A percentile compares a stretch with the other conserved stretches of the same genome.
These are phyloP conservation scores for Beverwykella pulmonaria DNA, from an alignment of 495 filamentous ascomycete genomes.

Conservation along the genomic window DNA sequence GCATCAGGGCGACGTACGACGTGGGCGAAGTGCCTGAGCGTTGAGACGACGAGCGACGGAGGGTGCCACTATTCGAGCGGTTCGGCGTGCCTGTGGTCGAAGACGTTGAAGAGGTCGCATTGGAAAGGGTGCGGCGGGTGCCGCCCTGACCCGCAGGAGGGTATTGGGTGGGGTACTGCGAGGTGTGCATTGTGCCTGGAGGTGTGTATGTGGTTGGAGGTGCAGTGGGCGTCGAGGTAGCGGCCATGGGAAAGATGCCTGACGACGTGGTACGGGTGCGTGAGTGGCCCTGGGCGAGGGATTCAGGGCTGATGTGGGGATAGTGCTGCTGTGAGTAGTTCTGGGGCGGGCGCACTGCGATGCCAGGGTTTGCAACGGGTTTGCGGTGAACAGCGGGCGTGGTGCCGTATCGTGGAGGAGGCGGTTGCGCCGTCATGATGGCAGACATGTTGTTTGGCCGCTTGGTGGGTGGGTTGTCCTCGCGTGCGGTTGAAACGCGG, in stretches of 20 bases:
- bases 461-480: not conserved
- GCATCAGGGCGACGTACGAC: conserved; percentile 89
- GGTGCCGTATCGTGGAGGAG: conserved; percentile 16
- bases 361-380: conserved; percentile 17
- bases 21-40: conserved; percentile 67
- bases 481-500: conserved; percentile 13
- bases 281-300: conserved; percentile 19
- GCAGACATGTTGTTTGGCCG: conserved; percentile 18
- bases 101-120: conserved; percentile 49
- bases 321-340: conserved; percentile 7
- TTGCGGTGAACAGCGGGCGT: conserved; percentile 20
- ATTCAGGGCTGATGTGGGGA: conserved; percentile 14
- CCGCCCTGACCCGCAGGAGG: conserved; percentile 12
- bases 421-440: conserved; percentile 21
- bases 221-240: conserved; percentile 8
- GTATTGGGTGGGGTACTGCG: conserved; percentile 33
- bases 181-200: conserved; percentile 26
- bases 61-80: conserved; percentile 50
- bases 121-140: conserved; percentile 48
- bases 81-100: conserved; percentile 44
- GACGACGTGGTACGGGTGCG: conserved; percentile 41
- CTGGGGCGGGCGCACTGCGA: conserved; percentile 19
- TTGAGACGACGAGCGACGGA: conserved; percentile 73
- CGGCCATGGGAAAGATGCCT: conserved; percentile 32
- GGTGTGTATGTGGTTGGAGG: conserved; percentile 10